A percentile compares a stretch with the other conserved stretches of the same genome.
phyloP scores from a whole-genome alignment of 2,329 filamentous ascomycete genomes.

The Sclerotinia borealis region DNA sequence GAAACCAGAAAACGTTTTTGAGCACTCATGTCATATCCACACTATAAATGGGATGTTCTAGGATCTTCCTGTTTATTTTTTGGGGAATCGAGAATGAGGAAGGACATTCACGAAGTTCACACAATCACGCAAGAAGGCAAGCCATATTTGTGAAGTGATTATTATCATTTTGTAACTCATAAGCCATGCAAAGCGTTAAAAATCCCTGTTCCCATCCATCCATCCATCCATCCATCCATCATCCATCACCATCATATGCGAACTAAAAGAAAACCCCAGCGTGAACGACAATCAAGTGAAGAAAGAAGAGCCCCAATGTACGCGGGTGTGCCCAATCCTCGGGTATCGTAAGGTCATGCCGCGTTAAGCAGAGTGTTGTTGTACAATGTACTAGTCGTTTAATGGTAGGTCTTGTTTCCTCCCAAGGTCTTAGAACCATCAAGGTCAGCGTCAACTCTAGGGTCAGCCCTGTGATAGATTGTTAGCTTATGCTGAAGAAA shows the following conservation, averaged over 20 bases:
- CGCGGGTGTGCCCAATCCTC: slow-evolving; percentile 3
- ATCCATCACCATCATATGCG: background rate
- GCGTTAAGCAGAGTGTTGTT: background rate
- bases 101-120: background rate
- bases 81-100: too few species aligned
- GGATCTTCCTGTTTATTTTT: background rate
- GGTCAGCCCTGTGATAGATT: slow-evolving; percentile 40
- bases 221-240: background rate
- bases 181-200: background rate
- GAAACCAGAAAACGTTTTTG: too few species aligned
- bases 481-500: background rate
- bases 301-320: background rate
- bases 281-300: background rate
- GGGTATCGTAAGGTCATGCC: slow-evolving; percentile 6
- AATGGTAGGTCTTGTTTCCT: slow-evolving; percentile 44
- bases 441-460: slow-evolving; percentile 47
- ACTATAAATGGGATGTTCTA: too few species aligned
- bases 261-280: background rate
- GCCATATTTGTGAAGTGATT: background rate
- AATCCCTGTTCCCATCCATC: background rate
- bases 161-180: slow-evolving; percentile 5
- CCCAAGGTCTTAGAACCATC: slow-evolving; percentile 50
- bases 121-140: background rate
- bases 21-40: too few species aligned
- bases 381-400: slow-evolving; percentile 10